Evolutionary conservation across 1,284 basidiomycete species (phyloP).

Genomic region (Ustilago hordei): DNA sequence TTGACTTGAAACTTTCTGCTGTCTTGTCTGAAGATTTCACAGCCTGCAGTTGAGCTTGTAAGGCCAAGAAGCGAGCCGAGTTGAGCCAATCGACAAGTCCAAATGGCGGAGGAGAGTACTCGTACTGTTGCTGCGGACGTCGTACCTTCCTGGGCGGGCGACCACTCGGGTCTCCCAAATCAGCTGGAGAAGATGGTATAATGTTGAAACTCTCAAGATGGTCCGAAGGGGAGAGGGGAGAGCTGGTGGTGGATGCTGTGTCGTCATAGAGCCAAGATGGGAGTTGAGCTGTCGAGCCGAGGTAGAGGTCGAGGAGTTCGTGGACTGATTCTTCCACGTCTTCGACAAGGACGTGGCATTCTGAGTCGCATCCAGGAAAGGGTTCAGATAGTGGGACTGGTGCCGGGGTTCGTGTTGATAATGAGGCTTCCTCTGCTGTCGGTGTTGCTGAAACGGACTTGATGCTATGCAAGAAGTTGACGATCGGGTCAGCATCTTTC

Average conservation of each 20-base stretch:
- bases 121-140: conserved; percentile 42
- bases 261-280: conserved; percentile 41
- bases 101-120: conserved; percentile 51
- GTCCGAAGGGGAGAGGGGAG: conserved; percentile 48
- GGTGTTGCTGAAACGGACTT: conserved; percentile 23
- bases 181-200: conserved; percentile 32
- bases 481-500: conserved; percentile 4
- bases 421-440: neutral
- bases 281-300: conserved; percentile 28
- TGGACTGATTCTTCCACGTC: conserved; percentile 55
- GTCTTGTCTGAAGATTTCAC: neutral
- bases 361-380: conserved; percentile 22
- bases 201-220: conserved; percentile 22
- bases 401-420: neutral
- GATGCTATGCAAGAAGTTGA: conserved; percentile 20
- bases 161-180: conserved; percentile 13
- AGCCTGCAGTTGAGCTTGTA: conserved; percentile 9
- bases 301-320: conserved; percentile 53
- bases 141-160: conserved; percentile 6
- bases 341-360: conserved; percentile 28
- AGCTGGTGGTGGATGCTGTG: conserved; percentile 28
- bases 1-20: conserved; percentile 13
- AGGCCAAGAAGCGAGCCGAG: conserved; percentile 20
- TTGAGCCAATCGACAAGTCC: conserved; percentile 52
- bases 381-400: conserved; percentile 32